Evolutionary conservation across 495 filamentous ascomycete genomes (phyloP), one percentile per base, ranked within the genome.

Genomic region (Rhizodiscina lignyota): DNA sequence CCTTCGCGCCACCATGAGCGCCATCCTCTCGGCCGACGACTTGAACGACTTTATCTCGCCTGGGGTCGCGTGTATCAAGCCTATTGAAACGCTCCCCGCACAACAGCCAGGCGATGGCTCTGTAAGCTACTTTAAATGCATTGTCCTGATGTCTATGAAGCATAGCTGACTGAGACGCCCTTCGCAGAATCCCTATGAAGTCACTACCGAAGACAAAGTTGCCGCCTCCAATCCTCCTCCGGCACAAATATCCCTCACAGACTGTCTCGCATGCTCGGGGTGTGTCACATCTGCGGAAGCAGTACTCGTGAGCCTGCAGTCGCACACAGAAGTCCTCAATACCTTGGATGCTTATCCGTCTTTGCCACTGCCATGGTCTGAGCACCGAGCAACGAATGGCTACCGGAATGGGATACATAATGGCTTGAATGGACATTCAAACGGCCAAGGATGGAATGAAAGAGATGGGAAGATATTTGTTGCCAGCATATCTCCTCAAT

Each of bases 41-140:
- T 65, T 97, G 41, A 97, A 97, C 62, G 89, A 97, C 64, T 97
- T 97, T 62, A 97, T 97, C 50, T 85, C 79, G 21, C 89, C 89
- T 4, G 89, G 89, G 23, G 83, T 97, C 40, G 89, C 89, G 23
- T 97, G 89, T 58, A 94, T 97, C 56, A 97, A 97, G 50, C 89
- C 89, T 15, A 71, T 97, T 44, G 89, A 97, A 54, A 83, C 82
- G 1, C 68, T 96, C 10, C 87, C 85, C 0, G 44, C 50, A 26
- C 57, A 67, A 37, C 62, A 66, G 36, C 51, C 54, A 11, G 42
- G 47, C 21, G 49, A 52, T 38, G 37, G 32, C 20, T 16, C 33
- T 35, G 32, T 47, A 36, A 26, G 48, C 8, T 29, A 21, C 6
- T 30, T n/a, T n/a, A n/a, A n/a, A n/a, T n/a, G n/a, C n/a, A n/a